Percentiles rank a stretch among this genome's conserved stretches.
These are phyloP conservation scores for Dactylellina drechsleri DNA, from an alignment of 2,329 filamentous ascomycete species.

Conservation along the genomic window DNA sequence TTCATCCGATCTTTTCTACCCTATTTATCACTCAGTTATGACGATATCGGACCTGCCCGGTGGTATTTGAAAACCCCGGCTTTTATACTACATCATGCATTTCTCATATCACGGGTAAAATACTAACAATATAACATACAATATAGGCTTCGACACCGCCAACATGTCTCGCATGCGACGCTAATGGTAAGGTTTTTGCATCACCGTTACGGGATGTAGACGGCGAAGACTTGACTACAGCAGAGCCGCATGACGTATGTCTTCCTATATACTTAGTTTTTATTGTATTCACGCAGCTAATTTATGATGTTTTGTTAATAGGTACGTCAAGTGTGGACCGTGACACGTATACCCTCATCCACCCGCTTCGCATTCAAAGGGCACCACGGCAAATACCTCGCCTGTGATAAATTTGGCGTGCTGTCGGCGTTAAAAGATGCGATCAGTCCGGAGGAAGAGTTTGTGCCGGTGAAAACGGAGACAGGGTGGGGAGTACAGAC, in stretches of 20 bases:
- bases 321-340: slow-evolving; percentile 83
- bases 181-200: slow-evolving; percentile 85
- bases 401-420: slow-evolving; percentile 83
- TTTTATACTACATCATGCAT: no score
- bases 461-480: slow-evolving; percentile 55
- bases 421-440: slow-evolving; percentile 82
- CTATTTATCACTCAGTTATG: slow-evolving; percentile 1
- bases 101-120: slow-evolving; percentile 3
- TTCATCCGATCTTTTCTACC: slow-evolving; percentile 48
- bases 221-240: slow-evolving; percentile 80
- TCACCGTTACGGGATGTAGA: slow-evolving; percentile 86
- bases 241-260: slow-evolving; percentile 89
- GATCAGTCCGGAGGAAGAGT: slow-evolving; percentile 78
- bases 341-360: slow-evolving; percentile 82
- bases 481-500: slow-evolving; percentile 67
- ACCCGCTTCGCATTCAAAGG: slow-evolving; percentile 87
- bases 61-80: no score
- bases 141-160: slow-evolving; percentile 71
- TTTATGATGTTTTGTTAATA: slow-evolving; percentile 6
- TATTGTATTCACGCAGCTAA: slow-evolving; percentile 1
- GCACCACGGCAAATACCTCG: slow-evolving; percentile 87
- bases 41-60: not conserved
- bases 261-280: not conserved
- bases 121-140: slow-evolving; percentile 59
- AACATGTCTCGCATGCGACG: slow-evolving; percentile 83